phyloP scores from a whole-genome alignment of 306 rosid genomes.

The Ochetophila trinervis region DNA sequence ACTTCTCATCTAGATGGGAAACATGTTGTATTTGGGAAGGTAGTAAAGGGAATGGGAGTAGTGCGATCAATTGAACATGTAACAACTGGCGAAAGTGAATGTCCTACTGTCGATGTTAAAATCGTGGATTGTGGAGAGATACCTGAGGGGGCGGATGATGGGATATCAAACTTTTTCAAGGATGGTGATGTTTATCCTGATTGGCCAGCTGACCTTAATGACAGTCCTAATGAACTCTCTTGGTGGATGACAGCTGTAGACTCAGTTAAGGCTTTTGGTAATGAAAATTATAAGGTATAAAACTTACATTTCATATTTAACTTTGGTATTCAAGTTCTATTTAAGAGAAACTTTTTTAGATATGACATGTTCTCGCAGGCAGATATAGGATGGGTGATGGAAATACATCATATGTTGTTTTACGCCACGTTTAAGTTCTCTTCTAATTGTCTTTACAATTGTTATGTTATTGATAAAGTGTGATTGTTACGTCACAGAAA shows the following conservation, averaged over 20 bases:
- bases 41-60: slow-evolving; percentile 86
- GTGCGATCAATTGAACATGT: slow-evolving; percentile 77
- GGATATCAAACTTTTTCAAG: slow-evolving; percentile 71
- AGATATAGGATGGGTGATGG: neutral
- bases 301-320: neutral
- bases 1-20: slow-evolving; percentile 85
- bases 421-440: neutral
- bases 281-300: slow-evolving; percentile 66
- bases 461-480: neutral
- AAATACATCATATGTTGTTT: neutral
- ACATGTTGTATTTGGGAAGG: slow-evolving; percentile 88
- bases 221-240: slow-evolving; percentile 52
- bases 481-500: slow-evolving; percentile 42
- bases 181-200: slow-evolving; percentile 86
- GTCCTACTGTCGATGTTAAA: slow-evolving; percentile 50
- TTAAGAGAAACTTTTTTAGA: neutral
- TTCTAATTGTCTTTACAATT: neutral
- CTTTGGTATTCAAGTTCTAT: too few relatives aligned
- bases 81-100: slow-evolving; percentile 38
- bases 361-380: neutral
- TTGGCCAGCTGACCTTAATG: slow-evolving; percentile 89
- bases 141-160: slow-evolving; percentile 67
- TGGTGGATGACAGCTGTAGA: slow-evolving; percentile 86
- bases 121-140: slow-evolving; percentile 79
- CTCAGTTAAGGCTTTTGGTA: slow-evolving; percentile 70